These are phyloP conservation scores for Borealophlyctis nickersoniae DNA, from an alignment of 192 early-diverging fungal species.

Conservation along the genomic window DNA sequence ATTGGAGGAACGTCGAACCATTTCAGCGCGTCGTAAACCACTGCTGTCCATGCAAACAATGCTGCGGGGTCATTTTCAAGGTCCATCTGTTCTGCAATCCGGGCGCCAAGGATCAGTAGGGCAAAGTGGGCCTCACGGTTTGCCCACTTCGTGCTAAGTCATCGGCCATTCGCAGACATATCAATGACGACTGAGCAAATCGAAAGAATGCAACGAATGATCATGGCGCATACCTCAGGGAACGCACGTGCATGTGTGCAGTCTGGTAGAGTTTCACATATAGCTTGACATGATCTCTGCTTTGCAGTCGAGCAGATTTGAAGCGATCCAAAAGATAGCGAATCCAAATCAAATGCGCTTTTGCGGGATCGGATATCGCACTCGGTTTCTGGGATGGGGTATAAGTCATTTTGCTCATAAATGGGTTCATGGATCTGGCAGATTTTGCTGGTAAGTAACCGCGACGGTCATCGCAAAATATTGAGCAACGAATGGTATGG, in stretches of 20 bases:
- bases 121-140: conserved; percentile 77
- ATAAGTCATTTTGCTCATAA: conserved; percentile 89
- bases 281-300: conserved; percentile 68
- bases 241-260: conserved; percentile 54
- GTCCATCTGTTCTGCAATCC: conserved; percentile 66
- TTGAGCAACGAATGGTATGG: conserved; percentile 12
- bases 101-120: conserved; percentile 71
- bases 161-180: neutral
- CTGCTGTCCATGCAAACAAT: conserved; percentile 56
- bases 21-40: conserved; percentile 72
- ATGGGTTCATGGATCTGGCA: conserved; percentile 68
- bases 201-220: neutral
- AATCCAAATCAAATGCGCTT: conserved; percentile 79
- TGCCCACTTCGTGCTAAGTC: conserved; percentile 59
- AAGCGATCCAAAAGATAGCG: conserved; percentile 83
- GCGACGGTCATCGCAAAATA: conserved; percentile 48
- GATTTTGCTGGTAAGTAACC: conserved; percentile 39
- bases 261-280: conserved; percentile 78
- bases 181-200: neutral
- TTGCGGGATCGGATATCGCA: conserved; percentile 58
- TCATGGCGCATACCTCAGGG: conserved; percentile 33
- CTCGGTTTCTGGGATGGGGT: conserved; percentile 78
- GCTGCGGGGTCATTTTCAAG: conserved; percentile 61
- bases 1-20: conserved; percentile 78
- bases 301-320: conserved; percentile 73